phyloP scores from a whole-genome alignment of 192 early-diverging fungal genomes.

The Rhizophagus prolifer region DNA sequence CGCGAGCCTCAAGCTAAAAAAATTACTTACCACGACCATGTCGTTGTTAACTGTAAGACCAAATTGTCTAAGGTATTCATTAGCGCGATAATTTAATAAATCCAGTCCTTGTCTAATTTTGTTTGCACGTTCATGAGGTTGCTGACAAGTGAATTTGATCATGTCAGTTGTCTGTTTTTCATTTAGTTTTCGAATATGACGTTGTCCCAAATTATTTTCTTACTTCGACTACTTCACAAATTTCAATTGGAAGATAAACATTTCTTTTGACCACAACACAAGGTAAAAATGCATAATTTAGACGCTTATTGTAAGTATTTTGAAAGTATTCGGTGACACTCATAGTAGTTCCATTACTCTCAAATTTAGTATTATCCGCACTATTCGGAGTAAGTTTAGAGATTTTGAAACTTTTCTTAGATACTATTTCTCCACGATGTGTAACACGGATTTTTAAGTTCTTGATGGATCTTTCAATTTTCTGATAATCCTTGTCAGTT shows the following conservation, averaged over 20 bases:
- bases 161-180: background rate
- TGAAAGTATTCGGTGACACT: slow-evolving; percentile 80
- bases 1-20: slow-evolving; percentile 1
- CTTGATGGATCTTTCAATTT: slow-evolving; percentile 53
- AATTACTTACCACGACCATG: background rate
- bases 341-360: slow-evolving; percentile 47
- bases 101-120: background rate
- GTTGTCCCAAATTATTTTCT: background rate
- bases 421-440: slow-evolving; percentile 60
- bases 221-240: slow-evolving; percentile 71
- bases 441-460: slow-evolving; percentile 54
- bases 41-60: background rate
- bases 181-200: background rate
- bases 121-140: background rate
- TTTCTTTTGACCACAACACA: slow-evolving; percentile 74
- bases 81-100: background rate
- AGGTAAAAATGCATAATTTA: slow-evolving; percentile 81
- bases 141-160: background rate
- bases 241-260: slow-evolving; percentile 83
- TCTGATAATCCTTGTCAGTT: slow-evolving; percentile 41
- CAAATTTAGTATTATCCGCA: slow-evolving; percentile 73
- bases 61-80: background rate
- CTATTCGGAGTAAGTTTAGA: slow-evolving; percentile 62
- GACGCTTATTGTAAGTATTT: slow-evolving; percentile 64
- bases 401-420: slow-evolving; percentile 71